Evolutionary conservation across 2,329 filamentous ascomycete genomes (phyloP), one percentile per base, ranked within the genome.

Genomic region (Colletotrichum costaricense): DNA sequence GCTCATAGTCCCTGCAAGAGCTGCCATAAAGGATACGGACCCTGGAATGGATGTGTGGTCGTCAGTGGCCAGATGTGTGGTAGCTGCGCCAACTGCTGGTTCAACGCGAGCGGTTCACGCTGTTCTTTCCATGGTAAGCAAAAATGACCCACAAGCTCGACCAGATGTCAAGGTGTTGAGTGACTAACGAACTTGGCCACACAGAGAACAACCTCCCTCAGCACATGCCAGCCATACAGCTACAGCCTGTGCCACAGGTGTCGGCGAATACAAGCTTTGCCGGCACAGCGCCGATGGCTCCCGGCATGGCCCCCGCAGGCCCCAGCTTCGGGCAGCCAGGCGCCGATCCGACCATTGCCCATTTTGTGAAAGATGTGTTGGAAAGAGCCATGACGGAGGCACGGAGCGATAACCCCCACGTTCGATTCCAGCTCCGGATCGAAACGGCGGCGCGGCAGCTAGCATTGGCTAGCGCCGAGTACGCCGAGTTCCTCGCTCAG

Each of bases 31-130:
- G 88, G 88, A 4, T 88, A 90, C 73, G 89, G 89, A 0, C 89
- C 89, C 0, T 91, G 89, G 89, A 88, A 84, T 1, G 83, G 84
- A 19, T 91, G 89, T 75, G 84, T 91, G n/a, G 82, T 90, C n/a
- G 87, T 89, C 26, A 86, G 87, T 60, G 89, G 89, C 1, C 87
- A 90, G 77, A 88, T 91, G 87, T 90, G 88, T 72, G 89, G 89
- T 11, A 90, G 88, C 77, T 91, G 89, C 74, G 86, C 89, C 70
- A 91, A 91, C 77, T 91, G 89, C 78, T 91, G 89, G 89, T 91
- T 89, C 79, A 91, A 91, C 69, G 89, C 89, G 8, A 90, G 88
- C 63, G 89, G 89, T 11, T 86, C 88, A 11, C 82, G 89, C 63
- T 91, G 89, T 74, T 90, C 88, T 16, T 91, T 90, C 77, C 89